Evolutionary conservation across 2,329 filamentous ascomycete species (phyloP).

Genomic region (Exophiala sideris): DNA sequence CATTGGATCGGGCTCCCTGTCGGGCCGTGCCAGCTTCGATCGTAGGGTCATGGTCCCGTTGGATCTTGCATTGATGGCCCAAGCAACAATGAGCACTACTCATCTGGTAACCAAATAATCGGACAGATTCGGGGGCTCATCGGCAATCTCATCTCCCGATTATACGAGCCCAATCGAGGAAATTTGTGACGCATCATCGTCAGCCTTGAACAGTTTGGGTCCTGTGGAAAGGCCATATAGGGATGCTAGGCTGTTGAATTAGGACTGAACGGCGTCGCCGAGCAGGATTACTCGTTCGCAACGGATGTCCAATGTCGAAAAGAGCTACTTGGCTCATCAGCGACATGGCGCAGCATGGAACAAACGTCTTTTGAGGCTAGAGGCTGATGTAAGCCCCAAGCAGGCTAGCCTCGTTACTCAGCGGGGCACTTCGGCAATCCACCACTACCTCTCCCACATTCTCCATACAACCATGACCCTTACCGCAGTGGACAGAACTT

Average conservation of each 20-base stretch:
- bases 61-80: not conserved
- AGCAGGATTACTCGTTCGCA: no score
- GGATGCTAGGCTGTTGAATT: not conserved
- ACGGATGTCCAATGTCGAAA: no score
- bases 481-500: not conserved
- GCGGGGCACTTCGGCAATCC: not conserved
- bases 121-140: not conserved
- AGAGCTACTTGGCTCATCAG: no score
- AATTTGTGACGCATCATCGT: slow-evolving; percentile 9
- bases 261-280: not conserved
- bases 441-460: not conserved
- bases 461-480: not conserved
- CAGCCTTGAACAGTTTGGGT: not conserved
- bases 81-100: not conserved
- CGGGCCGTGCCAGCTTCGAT: slow-evolving; percentile 17
- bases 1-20: slow-evolving; percentile 1
- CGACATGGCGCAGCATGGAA: not conserved
- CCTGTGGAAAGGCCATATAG: not conserved
- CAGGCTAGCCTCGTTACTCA: slow-evolving; percentile 1
- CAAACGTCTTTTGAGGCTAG: not conserved
- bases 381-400: slow-evolving; percentile 1
- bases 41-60: slow-evolving; percentile 2
- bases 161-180: not conserved
- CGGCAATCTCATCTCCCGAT: slow-evolving; percentile 18
- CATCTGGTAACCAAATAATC: slow-evolving; percentile 3